Percentiles rank a stretch among this genome's conserved stretches.
Conservation (phyloP, 139 green algal genomes). For the Deuterostichococcus epilithicus region DNA sequence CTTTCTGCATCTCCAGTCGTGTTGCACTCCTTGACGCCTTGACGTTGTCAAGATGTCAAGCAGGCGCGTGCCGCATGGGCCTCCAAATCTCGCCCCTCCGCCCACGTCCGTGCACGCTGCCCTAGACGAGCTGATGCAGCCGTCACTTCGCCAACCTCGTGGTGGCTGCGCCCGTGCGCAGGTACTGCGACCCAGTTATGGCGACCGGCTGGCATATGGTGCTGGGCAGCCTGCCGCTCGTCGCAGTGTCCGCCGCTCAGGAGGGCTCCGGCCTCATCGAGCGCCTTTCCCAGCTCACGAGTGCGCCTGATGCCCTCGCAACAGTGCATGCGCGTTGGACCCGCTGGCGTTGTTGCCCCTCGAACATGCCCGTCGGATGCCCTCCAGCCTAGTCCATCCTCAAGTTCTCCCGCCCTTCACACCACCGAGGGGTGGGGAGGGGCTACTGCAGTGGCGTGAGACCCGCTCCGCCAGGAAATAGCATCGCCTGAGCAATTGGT, state of each 20-base stretch:
- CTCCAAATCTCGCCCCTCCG: too few species aligned
- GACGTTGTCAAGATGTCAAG: too few species aligned
- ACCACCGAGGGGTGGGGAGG: too few species aligned
- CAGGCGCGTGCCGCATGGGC: too few species aligned
- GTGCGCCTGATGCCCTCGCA: constrained; percentile 12
- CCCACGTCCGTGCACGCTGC: too few species aligned
- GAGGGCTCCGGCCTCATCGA: constrained; percentile 31
- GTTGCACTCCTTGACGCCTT: constrained; percentile 2
- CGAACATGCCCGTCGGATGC: too few species aligned
- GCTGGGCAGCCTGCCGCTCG: constrained; percentile 78
- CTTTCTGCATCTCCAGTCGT: background rate
- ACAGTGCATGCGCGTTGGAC: background rate
- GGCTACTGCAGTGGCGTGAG: too few species aligned
- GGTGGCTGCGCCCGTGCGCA: constrained; percentile 55
- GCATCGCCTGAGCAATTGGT: too few species aligned
- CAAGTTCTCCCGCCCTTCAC: too few species aligned
- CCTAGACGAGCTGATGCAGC: background rate
- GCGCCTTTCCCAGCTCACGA: constrained; percentile 36
- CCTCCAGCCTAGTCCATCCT: too few species aligned
- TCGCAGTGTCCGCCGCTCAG: constrained; percentile 33
- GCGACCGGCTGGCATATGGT: constrained; percentile 99
- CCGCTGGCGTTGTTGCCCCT: too few species aligned
- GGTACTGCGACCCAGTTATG: constrained; percentile 84
- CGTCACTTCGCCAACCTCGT: background rate
- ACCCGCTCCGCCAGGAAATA: too few species aligned